These are phyloP conservation scores for Macadamia tetraphylla DNA, from an alignment of 164 flowering plant species.

Conservation along the genomic window DNA sequence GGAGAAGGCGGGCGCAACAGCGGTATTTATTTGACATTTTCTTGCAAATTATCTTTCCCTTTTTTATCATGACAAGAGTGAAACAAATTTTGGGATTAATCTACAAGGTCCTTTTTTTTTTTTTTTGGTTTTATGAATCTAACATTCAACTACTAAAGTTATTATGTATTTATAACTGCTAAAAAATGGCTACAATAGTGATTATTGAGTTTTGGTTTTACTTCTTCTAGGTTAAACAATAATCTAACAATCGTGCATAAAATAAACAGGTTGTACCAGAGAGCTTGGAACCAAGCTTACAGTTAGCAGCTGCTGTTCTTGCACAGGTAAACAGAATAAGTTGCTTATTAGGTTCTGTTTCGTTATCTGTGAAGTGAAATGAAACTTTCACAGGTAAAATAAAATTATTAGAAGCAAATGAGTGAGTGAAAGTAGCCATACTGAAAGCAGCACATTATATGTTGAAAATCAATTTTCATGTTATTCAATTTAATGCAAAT, in stretches of 20 bases:
- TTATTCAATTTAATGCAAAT: no score
- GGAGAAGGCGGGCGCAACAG: slow-evolving; percentile 99
- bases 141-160: no score
- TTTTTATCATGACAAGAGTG: no score
- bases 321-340: slow-evolving; percentile 61
- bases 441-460: no score
- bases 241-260: not conserved
- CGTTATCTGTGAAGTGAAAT: no score
- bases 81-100: no score
- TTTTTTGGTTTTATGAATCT: not conserved
- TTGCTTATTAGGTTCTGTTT: slow-evolving; percentile 2
- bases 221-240: not conserved
- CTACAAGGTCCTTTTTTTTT: not conserved
- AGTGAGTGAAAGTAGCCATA: no score
- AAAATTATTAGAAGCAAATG: no score
- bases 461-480: no score
- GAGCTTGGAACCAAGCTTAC: slow-evolving; percentile 97
- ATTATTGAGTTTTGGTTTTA: not conserved
- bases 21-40: slow-evolving; percentile 44
- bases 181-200: not conserved
- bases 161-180: no score
- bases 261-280: slow-evolving; percentile 87
- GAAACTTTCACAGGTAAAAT: no score
- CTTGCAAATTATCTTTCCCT: not conserved
- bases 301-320: slow-evolving; percentile 99